Conservation (phyloP, 305 asterid species). For the Fraxinus velutina region DNA sequence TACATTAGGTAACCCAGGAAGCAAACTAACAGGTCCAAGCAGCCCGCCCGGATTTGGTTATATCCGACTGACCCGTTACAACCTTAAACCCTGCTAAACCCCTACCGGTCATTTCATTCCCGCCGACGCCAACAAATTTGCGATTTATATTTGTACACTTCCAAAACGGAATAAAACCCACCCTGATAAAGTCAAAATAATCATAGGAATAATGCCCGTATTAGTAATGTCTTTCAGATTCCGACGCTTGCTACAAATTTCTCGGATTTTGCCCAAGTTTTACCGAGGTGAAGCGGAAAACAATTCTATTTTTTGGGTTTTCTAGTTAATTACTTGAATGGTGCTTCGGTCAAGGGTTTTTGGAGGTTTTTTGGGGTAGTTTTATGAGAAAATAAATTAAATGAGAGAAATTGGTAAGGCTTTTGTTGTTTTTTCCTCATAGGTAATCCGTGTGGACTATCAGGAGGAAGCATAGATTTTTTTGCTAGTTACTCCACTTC, state of each 20-base stretch:
- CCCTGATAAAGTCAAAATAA: background rate
- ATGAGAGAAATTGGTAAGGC: background rate
- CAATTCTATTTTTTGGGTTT: background rate
- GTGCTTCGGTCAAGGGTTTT: background rate
- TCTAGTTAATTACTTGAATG: background rate
- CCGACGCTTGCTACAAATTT: slow-evolving; percentile 28
- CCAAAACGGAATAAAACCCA: background rate
- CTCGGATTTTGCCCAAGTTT: slow-evolving; percentile 29
- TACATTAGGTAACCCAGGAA: no score
- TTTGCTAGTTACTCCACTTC: slow-evolving; percentile 24
- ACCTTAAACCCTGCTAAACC: background rate
- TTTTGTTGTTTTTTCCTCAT: background rate
- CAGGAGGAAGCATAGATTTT: slow-evolving; percentile 22
- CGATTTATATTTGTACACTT: background rate
- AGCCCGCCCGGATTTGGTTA: background rate
- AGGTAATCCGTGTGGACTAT: slow-evolving; percentile 24
- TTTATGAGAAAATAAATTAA: background rate
- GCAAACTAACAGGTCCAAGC: background rate
- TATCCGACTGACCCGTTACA: background rate
- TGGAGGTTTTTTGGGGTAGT: background rate
- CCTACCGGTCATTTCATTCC: background rate
- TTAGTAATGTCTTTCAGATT: slow-evolving; percentile 34
- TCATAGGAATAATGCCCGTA: background rate
- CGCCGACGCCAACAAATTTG: background rate
- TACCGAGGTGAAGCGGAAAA: slow-evolving; percentile 29